A percentile compares a stretch with the other conserved stretches of the same genome.
These are phyloP conservation scores for Pisolithus marmoratus DNA, from an alignment of 768 basidiomycete species.

Conservation along the genomic window DNA sequence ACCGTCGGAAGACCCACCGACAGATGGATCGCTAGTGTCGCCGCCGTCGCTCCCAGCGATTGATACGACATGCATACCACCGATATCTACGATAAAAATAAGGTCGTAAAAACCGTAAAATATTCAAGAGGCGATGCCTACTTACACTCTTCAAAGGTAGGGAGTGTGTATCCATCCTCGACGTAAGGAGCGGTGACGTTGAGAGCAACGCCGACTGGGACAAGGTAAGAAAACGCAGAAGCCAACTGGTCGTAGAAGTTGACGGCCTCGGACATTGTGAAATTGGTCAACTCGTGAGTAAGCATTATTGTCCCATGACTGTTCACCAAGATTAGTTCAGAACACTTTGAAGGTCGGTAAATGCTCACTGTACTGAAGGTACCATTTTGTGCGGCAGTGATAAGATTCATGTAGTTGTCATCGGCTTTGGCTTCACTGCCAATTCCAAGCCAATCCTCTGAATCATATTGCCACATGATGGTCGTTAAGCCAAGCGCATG, in stretches of 20 bases:
- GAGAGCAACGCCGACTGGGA: conserved; percentile 48
- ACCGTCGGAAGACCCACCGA: not conserved
- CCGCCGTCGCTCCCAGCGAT: not conserved
- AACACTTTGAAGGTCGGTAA: not conserved
- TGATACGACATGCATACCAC: not conserved
- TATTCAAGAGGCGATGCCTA: not conserved
- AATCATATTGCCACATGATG: conserved; percentile 68
- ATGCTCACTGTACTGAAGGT: conserved; percentile 32
- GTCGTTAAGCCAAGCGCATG: conserved; percentile 62
- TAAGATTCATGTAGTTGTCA: conserved; percentile 48
- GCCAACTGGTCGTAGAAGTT: conserved; percentile 43
- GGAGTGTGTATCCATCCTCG: conserved; percentile 39
- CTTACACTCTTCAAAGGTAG: conserved; percentile 13
- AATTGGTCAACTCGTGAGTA: conserved; percentile 56
- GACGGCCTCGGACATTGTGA: conserved; percentile 54
- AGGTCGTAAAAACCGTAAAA: not conserved
- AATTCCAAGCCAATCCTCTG: conserved; percentile 65
- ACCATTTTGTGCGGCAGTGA: conserved; percentile 40
- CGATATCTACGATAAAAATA: not conserved
- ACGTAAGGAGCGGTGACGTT: conserved; percentile 51
- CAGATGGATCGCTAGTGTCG: no score
- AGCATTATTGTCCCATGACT: conserved; percentile 50
- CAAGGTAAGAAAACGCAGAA: conserved; percentile 40
- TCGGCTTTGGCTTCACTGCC: conserved; percentile 42
- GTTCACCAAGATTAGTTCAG: not conserved